phyloP scores from a whole-genome alignment of 768 basidiomycete species.

The Galerina marginata region DNA sequence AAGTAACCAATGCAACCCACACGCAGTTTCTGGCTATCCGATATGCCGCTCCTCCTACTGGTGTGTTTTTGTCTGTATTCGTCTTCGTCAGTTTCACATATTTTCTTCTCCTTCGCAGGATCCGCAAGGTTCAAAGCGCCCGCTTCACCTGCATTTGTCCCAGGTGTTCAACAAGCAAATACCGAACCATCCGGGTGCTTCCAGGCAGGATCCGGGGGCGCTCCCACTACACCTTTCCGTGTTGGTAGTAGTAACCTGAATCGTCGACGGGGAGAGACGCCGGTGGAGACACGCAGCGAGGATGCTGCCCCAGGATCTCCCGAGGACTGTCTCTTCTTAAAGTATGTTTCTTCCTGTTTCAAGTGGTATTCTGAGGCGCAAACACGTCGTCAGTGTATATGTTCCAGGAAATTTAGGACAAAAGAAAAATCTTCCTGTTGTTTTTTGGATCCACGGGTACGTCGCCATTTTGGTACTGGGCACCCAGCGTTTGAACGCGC shows the following conservation, averaged over 20 bases:
- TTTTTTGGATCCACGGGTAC: slow-evolving; percentile 52
- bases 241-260: neutral
- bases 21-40: slow-evolving; percentile 51
- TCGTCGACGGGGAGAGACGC: neutral
- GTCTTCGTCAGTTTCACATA: neutral
- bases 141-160: slow-evolving; percentile 31
- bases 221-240: slow-evolving; percentile 38
- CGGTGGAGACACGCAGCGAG: neutral
- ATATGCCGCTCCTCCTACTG: slow-evolving; percentile 55
- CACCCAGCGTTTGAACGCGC: neutral
- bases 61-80: slow-evolving; percentile 26
- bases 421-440: slow-evolving; percentile 37
- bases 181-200: slow-evolving; percentile 38
- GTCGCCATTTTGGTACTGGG: neutral
- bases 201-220: slow-evolving; percentile 32
- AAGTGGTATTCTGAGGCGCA: no score
- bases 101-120: slow-evolving; percentile 25
- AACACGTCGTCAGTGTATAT: slow-evolving; percentile 33
- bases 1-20: slow-evolving; percentile 35
- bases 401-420: slow-evolving; percentile 37
- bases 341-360: slow-evolving; percentile 26
- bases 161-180: slow-evolving; percentile 39
- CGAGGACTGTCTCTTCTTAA: slow-evolving; percentile 50
- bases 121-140: slow-evolving; percentile 42
- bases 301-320: slow-evolving; percentile 16